A percentile compares a stretch with the other conserved stretches of the same genome.
These are phyloP conservation scores for Boletus bicolor DNA, from an alignment of 768 basidiomycete species.

Conservation along the genomic window DNA sequence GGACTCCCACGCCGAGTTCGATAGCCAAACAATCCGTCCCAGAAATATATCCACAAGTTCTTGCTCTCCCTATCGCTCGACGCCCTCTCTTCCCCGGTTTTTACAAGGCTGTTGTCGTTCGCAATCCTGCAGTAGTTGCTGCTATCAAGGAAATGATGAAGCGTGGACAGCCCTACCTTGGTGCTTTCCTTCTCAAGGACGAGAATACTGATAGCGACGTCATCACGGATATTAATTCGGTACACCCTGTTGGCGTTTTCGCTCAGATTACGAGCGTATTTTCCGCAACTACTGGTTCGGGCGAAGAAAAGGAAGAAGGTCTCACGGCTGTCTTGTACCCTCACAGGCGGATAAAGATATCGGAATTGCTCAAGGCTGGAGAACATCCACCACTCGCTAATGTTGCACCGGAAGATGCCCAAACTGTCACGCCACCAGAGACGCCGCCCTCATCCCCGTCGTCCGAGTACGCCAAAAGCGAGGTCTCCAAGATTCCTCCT, in stretches of 20 bases:
- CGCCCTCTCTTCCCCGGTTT: constrained; percentile 96
- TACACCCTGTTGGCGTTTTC: constrained; percentile 93
- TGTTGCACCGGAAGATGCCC: constrained; percentile 37
- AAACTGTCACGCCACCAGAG: constrained; percentile 46
- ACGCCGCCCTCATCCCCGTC: constrained; percentile 33
- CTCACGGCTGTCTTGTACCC: constrained; percentile 95
- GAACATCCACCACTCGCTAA: constrained; percentile 35
- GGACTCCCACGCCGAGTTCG: constrained; percentile 41
- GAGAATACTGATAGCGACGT: constrained; percentile 90
- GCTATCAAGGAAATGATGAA: constrained; percentile 97
- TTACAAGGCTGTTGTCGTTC: constrained; percentile 95
- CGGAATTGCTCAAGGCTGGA: constrained; percentile 76
- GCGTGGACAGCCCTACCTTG: constrained; percentile 94
- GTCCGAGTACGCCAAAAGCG: constrained; percentile 20
- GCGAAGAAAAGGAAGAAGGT: constrained; percentile 76
- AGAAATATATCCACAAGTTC: constrained; percentile 87
- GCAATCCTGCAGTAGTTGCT: constrained; percentile 85
- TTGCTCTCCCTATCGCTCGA: constrained; percentile 92
- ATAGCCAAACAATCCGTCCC: constrained; percentile 88
- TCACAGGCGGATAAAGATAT: constrained; percentile 85
- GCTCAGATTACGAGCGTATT: constrained; percentile 96
- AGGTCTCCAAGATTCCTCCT: constrained; percentile 22
- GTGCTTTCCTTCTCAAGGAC: constrained; percentile 94
- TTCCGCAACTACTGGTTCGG: constrained; percentile 50
- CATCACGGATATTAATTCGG: constrained; percentile 82